Evolutionary conservation across 345 rosid genomes (phyloP).

Genomic region (Pugionium dolabratum): DNA sequence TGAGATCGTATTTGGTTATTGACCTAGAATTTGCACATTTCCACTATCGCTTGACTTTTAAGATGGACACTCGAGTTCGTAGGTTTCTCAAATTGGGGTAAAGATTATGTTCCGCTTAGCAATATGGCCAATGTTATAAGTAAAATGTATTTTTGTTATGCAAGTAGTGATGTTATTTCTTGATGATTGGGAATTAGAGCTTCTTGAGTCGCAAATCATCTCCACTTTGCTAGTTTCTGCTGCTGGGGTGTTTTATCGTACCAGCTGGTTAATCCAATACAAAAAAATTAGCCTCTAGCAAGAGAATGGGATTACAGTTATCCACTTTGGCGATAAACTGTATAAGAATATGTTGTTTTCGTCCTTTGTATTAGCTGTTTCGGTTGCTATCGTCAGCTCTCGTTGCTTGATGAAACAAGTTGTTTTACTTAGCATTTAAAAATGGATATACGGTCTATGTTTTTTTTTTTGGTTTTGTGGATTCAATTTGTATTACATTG

Average conservation of each 20-base stretch:
- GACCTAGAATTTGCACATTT: neutral
- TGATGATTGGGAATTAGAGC: neutral
- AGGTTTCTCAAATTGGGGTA: neutral
- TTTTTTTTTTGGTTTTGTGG: neutral
- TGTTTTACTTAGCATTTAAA: neutral
- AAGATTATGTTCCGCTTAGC: neutral
- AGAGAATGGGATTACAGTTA: neutral
- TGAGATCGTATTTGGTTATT: neutral
- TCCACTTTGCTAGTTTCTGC: neutral
- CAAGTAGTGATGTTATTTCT: neutral
- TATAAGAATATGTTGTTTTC: conserved; percentile 3
- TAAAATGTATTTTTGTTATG: neutral
- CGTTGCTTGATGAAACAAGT: neutral
- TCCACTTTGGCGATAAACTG: neutral
- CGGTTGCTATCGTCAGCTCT: neutral
- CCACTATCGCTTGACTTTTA: neutral
- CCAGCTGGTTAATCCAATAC: neutral
- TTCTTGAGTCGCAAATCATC: neutral
- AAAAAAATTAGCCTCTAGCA: neutral
- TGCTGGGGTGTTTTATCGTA: neutral
- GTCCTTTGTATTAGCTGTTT: conserved; percentile 5
- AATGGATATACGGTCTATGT: neutral
- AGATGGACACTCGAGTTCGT: neutral
- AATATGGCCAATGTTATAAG: neutral
- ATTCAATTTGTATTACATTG: neutral